Base-by-base conservation (phyloP, 768 basidiomycete species). In the Trametes sanguinea region DNA sequence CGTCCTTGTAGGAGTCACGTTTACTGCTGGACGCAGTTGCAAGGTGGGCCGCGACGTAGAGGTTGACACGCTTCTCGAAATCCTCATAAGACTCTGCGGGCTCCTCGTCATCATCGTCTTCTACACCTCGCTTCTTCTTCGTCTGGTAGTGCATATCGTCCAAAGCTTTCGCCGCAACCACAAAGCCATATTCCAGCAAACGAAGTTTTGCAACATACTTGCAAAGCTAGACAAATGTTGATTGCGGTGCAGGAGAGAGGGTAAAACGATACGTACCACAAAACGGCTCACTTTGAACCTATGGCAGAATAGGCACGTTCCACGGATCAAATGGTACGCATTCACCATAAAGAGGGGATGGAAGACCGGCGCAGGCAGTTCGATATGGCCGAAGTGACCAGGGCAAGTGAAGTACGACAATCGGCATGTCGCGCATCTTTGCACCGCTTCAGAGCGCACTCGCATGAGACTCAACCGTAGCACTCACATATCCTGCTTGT, bases 351-450 rank as follows among this genome's bases (percentile, higher is more conserved):
- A 99, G 42, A 99, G 78, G 0, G 97, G 97, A 71, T 99, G 96
- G 72, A 92, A 98, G 2, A 98, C 93, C 13, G 97, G 95, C 16
- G 90, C 85, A 17, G 96, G 95, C 6, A 99, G 84, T 63, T 98
- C 94, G 63, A 99, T 96, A 75, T 98, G 97, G 22, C 97, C 97
- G 76, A 90, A 99, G 75, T 99, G 97, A 16, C 97, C 97, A 2
- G 97, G 95, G 74, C 97, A 99, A 62, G 89, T 89, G 77, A 89
- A 98, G 71, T 94, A 96, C 50, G 87, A 92, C 69, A 97, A 84
- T 60, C 84, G 89, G 73, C 97, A 99, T 75, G 97, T 97, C 65
- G 90, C 80, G 74, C 97, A 99, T 62, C 96, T 99, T 16, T 14
- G 72, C 27, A 51, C 30, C 43, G 45, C 22, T 54, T 69, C 53